Evolutionary conservation across 1,284 basidiomycete genomes (phyloP).

Genomic region (Fistulinella staudtii): DNA sequence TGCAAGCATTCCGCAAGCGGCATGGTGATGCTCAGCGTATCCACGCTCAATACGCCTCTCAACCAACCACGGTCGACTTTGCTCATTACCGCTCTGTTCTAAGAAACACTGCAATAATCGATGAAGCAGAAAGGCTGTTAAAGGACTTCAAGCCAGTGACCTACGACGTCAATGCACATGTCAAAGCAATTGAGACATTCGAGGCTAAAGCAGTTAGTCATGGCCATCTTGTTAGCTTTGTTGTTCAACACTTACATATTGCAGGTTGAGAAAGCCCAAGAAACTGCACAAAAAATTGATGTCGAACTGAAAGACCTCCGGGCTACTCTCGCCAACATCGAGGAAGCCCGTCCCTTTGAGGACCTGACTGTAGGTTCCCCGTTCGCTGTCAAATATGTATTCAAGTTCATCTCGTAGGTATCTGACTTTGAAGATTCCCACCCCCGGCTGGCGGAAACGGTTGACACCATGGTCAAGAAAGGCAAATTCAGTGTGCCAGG

Average conservation of each 20-base stretch:
- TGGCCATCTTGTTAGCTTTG: slow-evolving; percentile 1
- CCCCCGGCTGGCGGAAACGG: slow-evolving; percentile 88
- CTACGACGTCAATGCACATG: slow-evolving; percentile 90
- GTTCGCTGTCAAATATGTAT: slow-evolving; percentile 1
- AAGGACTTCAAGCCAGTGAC: slow-evolving; percentile 92
- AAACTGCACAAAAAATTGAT: slow-evolving; percentile 89
- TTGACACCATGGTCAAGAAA: slow-evolving; percentile 98
- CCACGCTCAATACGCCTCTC: slow-evolving; percentile 63
- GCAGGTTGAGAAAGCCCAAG: slow-evolving; percentile 88
- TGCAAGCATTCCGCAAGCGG: slow-evolving; percentile 97
- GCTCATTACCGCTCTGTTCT: slow-evolving; percentile 87
- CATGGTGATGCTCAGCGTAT: slow-evolving; percentile 85
- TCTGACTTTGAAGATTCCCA: slow-evolving; percentile 91
- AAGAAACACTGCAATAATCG: slow-evolving; percentile 91
- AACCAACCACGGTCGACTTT: slow-evolving; percentile 84
- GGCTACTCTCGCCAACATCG: slow-evolving; percentile 94
- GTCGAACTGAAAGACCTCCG: slow-evolving; percentile 91
- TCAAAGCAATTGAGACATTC: slow-evolving; percentile 97
- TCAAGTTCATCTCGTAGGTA: slow-evolving; percentile 43
- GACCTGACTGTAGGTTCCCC: slow-evolving; percentile 77
- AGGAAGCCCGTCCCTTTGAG: slow-evolving; percentile 96
- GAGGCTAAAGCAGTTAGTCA: slow-evolving; percentile 90
- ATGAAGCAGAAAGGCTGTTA: slow-evolving; percentile 90
- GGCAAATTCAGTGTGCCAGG: slow-evolving; percentile 98
- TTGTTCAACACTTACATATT: slow-evolving; percentile 7